Evolutionary conservation across 768 basidiomycete species (phyloP).

Genomic region (Lentinus brumalis): DNA sequence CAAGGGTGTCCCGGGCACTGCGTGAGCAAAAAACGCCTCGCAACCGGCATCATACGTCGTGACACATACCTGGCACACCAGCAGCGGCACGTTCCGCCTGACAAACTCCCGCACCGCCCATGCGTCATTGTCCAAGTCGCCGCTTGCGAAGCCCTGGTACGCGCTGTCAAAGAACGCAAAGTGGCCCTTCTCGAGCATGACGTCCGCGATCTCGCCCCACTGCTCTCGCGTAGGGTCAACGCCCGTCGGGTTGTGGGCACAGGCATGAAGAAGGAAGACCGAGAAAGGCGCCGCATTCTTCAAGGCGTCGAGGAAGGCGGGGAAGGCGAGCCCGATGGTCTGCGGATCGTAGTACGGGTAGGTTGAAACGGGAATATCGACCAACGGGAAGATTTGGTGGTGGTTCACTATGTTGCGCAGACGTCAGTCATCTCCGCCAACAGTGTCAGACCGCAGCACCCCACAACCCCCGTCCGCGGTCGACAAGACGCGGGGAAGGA

Average conservation of each 20-base stretch:
- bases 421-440: constrained; percentile 2
- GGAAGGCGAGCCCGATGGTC: constrained; percentile 85
- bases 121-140: constrained; percentile 88
- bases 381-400: constrained; percentile 86
- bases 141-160: constrained; percentile 97
- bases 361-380: constrained; percentile 81
- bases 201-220: constrained; percentile 77
- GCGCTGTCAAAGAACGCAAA: constrained; percentile 95
- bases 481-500: not conserved
- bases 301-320: constrained; percentile 63
- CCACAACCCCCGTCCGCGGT: not conserved
- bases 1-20: not conserved
- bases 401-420: constrained; percentile 70
- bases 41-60: not conserved
- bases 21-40: not conserved
- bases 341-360: constrained; percentile 95
- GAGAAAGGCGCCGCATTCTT: constrained; percentile 71
- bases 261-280: constrained; percentile 89
- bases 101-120: constrained; percentile 91
- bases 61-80: constrained; percentile 80
- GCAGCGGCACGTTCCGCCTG: constrained; percentile 67
- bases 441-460: constrained; percentile 2
- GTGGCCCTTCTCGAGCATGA: constrained; percentile 72
- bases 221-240: constrained; percentile 90
- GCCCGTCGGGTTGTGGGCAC: constrained; percentile 97